Percentiles rank a stretch among this genome's conserved stretches.
phyloP scores from a whole-genome alignment of 345 rosid genomes.

The Dovyalis caffra region DNA sequence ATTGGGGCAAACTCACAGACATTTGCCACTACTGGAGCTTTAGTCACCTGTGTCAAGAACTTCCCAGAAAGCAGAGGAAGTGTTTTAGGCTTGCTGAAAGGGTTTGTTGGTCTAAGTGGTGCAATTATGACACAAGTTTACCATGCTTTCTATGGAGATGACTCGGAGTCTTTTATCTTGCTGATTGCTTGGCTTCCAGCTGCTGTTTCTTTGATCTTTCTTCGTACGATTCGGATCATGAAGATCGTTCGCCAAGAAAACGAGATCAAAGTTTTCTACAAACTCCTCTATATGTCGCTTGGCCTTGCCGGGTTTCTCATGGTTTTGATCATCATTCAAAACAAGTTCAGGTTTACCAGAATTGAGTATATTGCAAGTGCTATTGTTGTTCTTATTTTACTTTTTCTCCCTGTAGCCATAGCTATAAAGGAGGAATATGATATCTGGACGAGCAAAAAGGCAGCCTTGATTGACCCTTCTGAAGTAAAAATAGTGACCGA shows the following conservation, averaged over 20 bases:
- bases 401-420: slow-evolving; percentile 18
- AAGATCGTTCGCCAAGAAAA: slow-evolving; percentile 17
- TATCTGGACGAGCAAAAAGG: slow-evolving; percentile 4
- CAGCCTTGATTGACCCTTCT: background rate
- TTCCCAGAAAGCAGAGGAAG: slow-evolving; percentile 29
- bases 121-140: slow-evolving; percentile 26
- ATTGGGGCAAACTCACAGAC: slow-evolving; percentile 17
- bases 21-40: slow-evolving; percentile 23
- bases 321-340: slow-evolving; percentile 23
- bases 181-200: slow-evolving; percentile 28
- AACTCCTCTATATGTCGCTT: slow-evolving; percentile 19
- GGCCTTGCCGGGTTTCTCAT: slow-evolving; percentile 25
- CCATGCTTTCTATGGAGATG: slow-evolving; percentile 22
- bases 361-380: slow-evolving; percentile 14
- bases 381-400: slow-evolving; percentile 1
- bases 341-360: slow-evolving; percentile 19
- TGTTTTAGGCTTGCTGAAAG: slow-evolving; percentile 28
- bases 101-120: slow-evolving; percentile 27
- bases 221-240: slow-evolving; percentile 6
- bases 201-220: slow-evolving; percentile 13
- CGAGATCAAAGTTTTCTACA: slow-evolving; percentile 19
- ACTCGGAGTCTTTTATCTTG: slow-evolving; percentile 16
- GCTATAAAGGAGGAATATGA: background rate
- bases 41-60: slow-evolving; percentile 23
- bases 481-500: background rate